phyloP scores from a whole-genome alignment of 2,329 filamentous ascomycete species.

The Fusarium sp. region DNA sequence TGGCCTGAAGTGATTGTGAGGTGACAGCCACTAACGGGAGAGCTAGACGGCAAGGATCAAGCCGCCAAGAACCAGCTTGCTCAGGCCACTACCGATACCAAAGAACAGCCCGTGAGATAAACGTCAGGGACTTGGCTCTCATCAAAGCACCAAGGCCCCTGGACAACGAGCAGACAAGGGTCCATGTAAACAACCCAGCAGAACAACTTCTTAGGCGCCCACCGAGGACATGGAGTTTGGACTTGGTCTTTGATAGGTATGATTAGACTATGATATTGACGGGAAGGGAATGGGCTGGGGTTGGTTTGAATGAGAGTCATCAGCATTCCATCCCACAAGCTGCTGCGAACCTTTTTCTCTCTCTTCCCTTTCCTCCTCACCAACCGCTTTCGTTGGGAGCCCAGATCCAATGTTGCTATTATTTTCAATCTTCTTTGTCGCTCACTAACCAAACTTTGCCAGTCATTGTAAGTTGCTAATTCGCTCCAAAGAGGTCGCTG shows the following conservation, averaged over 20 bases:
- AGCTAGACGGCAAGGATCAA: conserved; percentile 19
- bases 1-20: conserved; percentile 33
- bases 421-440: conserved; percentile 6
- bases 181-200: conserved; percentile 35
- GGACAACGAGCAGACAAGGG: conserved; percentile 25
- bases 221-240: conserved; percentile 1
- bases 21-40: conserved; percentile 35
- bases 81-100: conserved; percentile 1
- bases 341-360: conserved; percentile 27
- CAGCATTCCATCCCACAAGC: conserved; percentile 30
- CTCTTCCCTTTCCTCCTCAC: conserved; percentile 6
- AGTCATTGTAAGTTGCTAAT: conserved; percentile 22
- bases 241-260: neutral
- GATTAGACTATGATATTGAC: conserved; percentile 2
- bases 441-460: conserved; percentile 14
- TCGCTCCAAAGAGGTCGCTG: neutral
- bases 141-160: conserved; percentile 31
- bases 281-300: conserved; percentile 24
- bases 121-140: conserved; percentile 34
- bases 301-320: conserved; percentile 11
- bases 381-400: conserved; percentile 21
- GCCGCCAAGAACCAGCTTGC: conserved; percentile 19
- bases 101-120: conserved; percentile 9
- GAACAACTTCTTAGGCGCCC: conserved; percentile 22
- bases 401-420: neutral